phyloP scores from a whole-genome alignment of 305 asterid genomes.

The Withania somnifera region DNA sequence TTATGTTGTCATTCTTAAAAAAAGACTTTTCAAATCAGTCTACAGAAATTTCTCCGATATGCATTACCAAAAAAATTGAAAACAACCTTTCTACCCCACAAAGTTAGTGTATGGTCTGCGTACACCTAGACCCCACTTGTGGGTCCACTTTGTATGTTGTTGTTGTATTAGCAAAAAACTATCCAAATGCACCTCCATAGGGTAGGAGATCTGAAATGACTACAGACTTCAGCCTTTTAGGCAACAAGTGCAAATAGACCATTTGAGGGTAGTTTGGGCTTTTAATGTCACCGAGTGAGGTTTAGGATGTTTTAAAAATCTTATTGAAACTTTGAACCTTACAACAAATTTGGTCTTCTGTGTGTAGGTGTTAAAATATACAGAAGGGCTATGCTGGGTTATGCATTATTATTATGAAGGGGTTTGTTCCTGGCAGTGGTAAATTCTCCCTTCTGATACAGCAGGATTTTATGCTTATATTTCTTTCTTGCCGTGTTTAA shows the following conservation, averaged over 20 bases:
- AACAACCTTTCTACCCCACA: too few relatives aligned
- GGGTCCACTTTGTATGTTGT: too few relatives aligned
- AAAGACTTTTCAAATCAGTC: background rate
- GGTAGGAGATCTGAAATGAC: background rate
- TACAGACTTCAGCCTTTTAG: background rate
- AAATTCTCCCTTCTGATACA: constrained; percentile 17
- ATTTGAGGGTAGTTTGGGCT: background rate
- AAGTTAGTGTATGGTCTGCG: too few relatives aligned
- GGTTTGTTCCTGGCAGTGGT: constrained; percentile 98
- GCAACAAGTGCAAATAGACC: background rate
- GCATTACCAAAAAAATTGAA: background rate
- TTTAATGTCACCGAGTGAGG: background rate
- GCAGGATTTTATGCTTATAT: constrained; percentile 1
- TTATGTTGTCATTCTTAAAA: background rate
- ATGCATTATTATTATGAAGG: constrained; percentile 98
- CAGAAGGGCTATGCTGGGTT: constrained; percentile 98
- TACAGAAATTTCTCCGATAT: background rate
- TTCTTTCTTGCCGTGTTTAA: background rate
- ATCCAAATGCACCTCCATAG: background rate
- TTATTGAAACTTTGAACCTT: background rate
- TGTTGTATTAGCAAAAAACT: background rate
- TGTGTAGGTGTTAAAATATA: constrained; percentile 65
- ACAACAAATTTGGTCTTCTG: constrained; percentile 4
- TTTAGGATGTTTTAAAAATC: background rate
- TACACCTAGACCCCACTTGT: too few relatives aligned